Evolutionary conservation across 495 filamentous ascomycete genomes (phyloP), one percentile per base, ranked within the genome.

Genomic region (Talaromyces trachyspermus): DNA sequence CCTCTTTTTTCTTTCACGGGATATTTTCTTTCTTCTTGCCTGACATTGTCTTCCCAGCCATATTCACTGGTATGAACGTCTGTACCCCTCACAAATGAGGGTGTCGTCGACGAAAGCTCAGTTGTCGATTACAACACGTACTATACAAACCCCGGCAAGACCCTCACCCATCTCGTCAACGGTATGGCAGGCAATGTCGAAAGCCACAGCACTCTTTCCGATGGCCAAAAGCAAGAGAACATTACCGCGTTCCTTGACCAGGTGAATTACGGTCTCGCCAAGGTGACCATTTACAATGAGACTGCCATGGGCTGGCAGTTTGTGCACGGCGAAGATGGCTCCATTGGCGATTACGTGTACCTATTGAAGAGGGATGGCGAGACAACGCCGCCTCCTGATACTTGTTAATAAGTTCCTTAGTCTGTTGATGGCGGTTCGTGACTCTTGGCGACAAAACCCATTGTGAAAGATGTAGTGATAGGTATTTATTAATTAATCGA

Each of bases 41-140:
- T 49, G 23, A 41, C 22, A 26, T 2, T 24, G 29, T 29, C 17
- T 26, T 15, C 10, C 10, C 23, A 60, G 76, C 5, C 77, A 82
- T 54, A 73, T 78, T 42, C 78, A 82, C 49, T 76, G 72, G 59
- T 77, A 74, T 49, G 68, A 79, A 46, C 65, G 71, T 19, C 46
- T 71, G 19, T 69, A 47, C 49, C 69, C 71, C 46, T 76, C 8
- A 58, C 54, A 27, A 24, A 19, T 5, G 57, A 66, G 39, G 51
- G 58, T n/a, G 65, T 63, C 10, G 64, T 72, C 45, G 57, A 65
- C 35, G 56, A 71, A 27, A 55, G 54, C 33, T 61, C 59, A 1
- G 59, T 69, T 0, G 37, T 68, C 25, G 55, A 64, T 52, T 68
- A 69, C 5, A 67, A 74, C 22, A 64, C 74, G 55, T 57, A 73